These are phyloP conservation scores for Colletotrichum noveboracense DNA, from an alignment of 2,329 filamentous ascomycete genomes.

Conservation along the genomic window DNA sequence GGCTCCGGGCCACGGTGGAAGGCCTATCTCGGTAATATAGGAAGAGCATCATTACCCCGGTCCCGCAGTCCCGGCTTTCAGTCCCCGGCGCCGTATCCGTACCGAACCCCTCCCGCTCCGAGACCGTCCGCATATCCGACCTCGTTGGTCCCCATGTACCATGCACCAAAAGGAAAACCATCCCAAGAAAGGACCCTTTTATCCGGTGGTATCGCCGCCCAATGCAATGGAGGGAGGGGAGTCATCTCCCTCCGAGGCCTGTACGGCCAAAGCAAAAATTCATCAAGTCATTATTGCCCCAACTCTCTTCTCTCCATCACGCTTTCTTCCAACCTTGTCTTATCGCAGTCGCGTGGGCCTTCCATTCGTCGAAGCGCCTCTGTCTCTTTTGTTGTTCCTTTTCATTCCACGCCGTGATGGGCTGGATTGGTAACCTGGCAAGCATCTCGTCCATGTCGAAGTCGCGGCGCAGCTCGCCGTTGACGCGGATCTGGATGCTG, in stretches of 20 bases:
- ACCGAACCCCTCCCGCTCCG: neutral
- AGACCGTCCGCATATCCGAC: conserved; percentile 2
- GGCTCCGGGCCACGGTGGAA: conserved; percentile 10
- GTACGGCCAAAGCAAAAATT: conserved; percentile 5
- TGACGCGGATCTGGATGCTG: conserved; percentile 22
- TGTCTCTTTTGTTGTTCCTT: conserved; percentile 14
- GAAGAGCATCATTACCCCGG: neutral
- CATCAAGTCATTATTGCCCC: conserved; percentile 9
- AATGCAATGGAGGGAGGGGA: conserved; percentile 8
- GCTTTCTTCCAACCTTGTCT: conserved; percentile 12
- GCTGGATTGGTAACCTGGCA: conserved; percentile 15
- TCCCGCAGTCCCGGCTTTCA: neutral
- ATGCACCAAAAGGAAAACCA: neutral
- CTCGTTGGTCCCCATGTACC: conserved; percentile 6
- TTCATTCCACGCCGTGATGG: conserved; percentile 16
- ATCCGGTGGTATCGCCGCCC: conserved; percentile 17
- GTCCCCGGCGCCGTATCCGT: neutral
- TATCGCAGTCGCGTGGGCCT: conserved; percentile 1
- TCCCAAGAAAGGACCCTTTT: neutral
- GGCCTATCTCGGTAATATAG: conserved; percentile 7
- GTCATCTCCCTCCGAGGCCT: neutral
- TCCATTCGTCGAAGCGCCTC: conserved; percentile 20
- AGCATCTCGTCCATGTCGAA: conserved; percentile 23
- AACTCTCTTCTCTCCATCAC: neutral
- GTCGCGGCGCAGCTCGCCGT: conserved; percentile 16